A percentile compares a stretch with the other conserved stretches of the same genome.
These are phyloP conservation scores for Simmondsia chinensis DNA, from an alignment of 148 eudicot genomes.

Conservation along the genomic window DNA sequence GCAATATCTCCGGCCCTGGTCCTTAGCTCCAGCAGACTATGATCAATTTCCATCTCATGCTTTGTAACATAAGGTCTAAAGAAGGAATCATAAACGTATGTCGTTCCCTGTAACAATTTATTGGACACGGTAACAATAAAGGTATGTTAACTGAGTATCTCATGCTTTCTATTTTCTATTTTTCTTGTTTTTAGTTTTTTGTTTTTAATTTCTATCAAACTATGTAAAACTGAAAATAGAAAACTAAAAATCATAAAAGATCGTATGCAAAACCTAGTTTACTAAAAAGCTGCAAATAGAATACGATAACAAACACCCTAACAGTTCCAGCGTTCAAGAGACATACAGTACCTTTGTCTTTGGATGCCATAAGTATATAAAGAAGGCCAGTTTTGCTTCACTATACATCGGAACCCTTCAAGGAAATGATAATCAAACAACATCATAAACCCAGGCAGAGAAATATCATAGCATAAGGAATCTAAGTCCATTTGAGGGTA, in stretches of 20 bases:
- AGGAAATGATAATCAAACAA: slow-evolving; percentile 1
- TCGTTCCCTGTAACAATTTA: slow-evolving; percentile 59
- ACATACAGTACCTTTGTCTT: slow-evolving; percentile 87
- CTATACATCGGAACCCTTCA: slow-evolving; percentile 94
- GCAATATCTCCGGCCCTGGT: slow-evolving; percentile 85
- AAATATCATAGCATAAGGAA: background rate
- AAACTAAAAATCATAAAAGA: too few relatives aligned
- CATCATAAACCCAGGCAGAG: slow-evolving; percentile 1
- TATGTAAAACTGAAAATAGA: too few relatives aligned
- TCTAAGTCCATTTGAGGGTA: background rate
- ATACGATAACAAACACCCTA: background rate
- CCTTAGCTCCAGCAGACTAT: slow-evolving; percentile 70
- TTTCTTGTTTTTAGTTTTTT: too few relatives aligned
- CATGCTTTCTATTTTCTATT: too few relatives aligned
- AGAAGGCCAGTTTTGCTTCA: slow-evolving; percentile 93
- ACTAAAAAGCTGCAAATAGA: background rate
- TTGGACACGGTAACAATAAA: background rate
- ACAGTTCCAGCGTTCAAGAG: too few relatives aligned
- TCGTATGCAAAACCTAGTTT: background rate
- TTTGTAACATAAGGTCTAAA: slow-evolving; percentile 71
- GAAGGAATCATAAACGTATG: slow-evolving; percentile 84
- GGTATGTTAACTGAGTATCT: background rate
- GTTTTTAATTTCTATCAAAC: too few relatives aligned
- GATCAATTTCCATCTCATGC: slow-evolving; percentile 93
- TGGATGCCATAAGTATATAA: slow-evolving; percentile 81